phyloP scores from a whole-genome alignment of 1,139 yeast genomes.

The Kodamaea ohmeri region DNA sequence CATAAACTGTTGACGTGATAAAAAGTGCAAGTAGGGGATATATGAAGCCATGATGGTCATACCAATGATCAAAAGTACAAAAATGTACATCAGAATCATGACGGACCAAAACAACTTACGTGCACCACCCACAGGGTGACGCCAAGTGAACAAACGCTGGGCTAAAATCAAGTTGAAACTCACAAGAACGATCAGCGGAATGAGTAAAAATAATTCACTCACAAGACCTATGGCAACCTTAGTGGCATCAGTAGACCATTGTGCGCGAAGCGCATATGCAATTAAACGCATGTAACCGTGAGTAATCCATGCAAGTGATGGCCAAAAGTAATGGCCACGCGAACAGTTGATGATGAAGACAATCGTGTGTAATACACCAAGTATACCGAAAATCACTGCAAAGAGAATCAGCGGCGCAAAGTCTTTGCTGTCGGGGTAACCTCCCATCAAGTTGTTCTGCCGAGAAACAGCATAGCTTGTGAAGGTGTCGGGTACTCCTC shows the following conservation, averaged over 20 bases:
- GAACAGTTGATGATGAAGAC: conserved; percentile 51
- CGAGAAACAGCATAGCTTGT: conserved; percentile 22
- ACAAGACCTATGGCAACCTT: conserved; percentile 54
- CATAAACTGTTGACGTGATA: conserved; percentile 43
- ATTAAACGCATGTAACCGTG: conserved; percentile 52
- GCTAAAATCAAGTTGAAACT: conserved; percentile 66
- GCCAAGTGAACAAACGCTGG: conserved; percentile 77
- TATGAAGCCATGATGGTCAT: conserved; percentile 69
- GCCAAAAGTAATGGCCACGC: conserved; percentile 65
- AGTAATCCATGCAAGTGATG: conserved; percentile 53
- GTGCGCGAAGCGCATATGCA: conserved; percentile 61
- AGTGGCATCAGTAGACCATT: conserved; percentile 53
- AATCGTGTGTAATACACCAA: conserved; percentile 46
- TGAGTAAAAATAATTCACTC: conserved; percentile 55
- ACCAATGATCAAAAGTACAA: conserved; percentile 58
- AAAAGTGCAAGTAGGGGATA: conserved; percentile 59
- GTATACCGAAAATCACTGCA: conserved; percentile 49
- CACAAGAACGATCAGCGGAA: conserved; percentile 55
- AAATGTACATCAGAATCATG: conserved; percentile 51
- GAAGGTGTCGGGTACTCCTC: conserved; percentile 33
- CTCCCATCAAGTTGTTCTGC: conserved; percentile 62
- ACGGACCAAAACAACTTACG: conserved; percentile 50
- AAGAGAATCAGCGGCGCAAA: conserved; percentile 63
- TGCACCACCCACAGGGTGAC: conserved; percentile 76
- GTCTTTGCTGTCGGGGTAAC: conserved; percentile 57